Base-by-base conservation (phyloP, 805 yeast species). In the Ogataea glucozyma region DNA sequence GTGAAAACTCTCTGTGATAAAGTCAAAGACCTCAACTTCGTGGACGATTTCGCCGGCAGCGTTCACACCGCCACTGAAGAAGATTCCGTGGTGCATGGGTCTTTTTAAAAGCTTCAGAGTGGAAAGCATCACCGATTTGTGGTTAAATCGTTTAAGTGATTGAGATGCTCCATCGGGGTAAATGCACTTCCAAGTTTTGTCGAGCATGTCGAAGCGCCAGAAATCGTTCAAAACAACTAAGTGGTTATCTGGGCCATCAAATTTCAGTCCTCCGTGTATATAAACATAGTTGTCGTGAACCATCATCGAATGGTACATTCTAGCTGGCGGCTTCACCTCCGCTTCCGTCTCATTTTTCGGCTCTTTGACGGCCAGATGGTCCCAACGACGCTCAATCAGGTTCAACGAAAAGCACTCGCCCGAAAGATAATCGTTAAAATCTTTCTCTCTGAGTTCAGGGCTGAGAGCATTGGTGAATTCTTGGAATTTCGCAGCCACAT, bases 361-460 rank as follows among this genome's bases (percentile, higher is more conserved):
- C 3, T 41, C 51, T 4, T 57, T 60, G 0, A 73, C 66, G 35
- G 78, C 62, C 16, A 61, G 52, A 41, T 62, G 65, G 5, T 24
- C 27, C 93, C 93, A 85, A 29, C 55, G 61, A 43, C 84, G 68
- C 37, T 79, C 76, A 20, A 83, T 71, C 43, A 85, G 64, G 56
- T 75, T 79, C 39, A 85, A 64, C 47, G 72, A 73, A 52, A 85
- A 84, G 13, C 79, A 57, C 55, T 84, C 89, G n/a, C 74, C 74
- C 4, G 88, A 80, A 6, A 85, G 58, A 61, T 75, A 77, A 17
- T 54, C 50, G 31, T 48, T 44, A 30, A 29, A 22, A 33, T 45
- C 57, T 47, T 49, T 35, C 40, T 54, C 54, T 18, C 51, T 46
- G 26, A 23, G 23, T 6, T 23, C 39, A 9, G 34, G 24, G 16